These are phyloP conservation scores for Penicillium griseofulvum DNA, from an alignment of 2,329 filamentous ascomycete genomes.

Conservation along the genomic window DNA sequence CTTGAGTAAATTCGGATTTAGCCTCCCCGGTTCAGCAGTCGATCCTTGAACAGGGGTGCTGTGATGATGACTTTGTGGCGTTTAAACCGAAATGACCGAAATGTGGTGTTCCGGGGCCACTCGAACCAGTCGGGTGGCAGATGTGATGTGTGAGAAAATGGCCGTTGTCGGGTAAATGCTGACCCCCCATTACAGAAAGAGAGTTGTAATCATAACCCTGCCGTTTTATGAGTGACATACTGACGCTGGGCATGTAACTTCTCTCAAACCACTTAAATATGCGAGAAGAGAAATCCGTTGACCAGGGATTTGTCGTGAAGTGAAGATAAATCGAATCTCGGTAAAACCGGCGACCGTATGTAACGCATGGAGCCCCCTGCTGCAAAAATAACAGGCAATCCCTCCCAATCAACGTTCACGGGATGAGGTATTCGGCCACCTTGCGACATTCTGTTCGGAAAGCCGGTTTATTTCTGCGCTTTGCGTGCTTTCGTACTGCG, in stretches of 20 bases:
- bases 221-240: slow-evolving; percentile 6
- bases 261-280: background rate
- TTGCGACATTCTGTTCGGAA: slow-evolving; percentile 8
- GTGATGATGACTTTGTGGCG: slow-evolving; percentile 15
- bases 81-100: slow-evolving; percentile 2
- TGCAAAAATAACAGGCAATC: background rate
- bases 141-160: slow-evolving; percentile 12
- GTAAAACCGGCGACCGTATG: slow-evolving; percentile 2
- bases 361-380: slow-evolving; percentile 1
- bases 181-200: background rate
- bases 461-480: slow-evolving; percentile 35
- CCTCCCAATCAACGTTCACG: slow-evolving; percentile 16
- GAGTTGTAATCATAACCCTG: background rate
- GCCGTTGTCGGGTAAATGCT: slow-evolving; percentile 5
- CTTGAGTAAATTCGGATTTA: slow-evolving; percentile 15
- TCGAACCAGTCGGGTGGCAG: slow-evolving; percentile 23
- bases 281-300: background rate
- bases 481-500: slow-evolving; percentile 54
- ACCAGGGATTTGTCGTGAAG: slow-evolving; percentile 5
- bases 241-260: background rate
- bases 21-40: slow-evolving; percentile 8
- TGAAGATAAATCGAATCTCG: slow-evolving; percentile 4
- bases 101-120: slow-evolving; percentile 11
- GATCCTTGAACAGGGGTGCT: slow-evolving; percentile 10
- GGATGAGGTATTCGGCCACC: slow-evolving; percentile 14